These are phyloP conservation scores for Zoysia matrella DNA, from an alignment of 202 grass and related monocot species.

Conservation along the genomic window DNA sequence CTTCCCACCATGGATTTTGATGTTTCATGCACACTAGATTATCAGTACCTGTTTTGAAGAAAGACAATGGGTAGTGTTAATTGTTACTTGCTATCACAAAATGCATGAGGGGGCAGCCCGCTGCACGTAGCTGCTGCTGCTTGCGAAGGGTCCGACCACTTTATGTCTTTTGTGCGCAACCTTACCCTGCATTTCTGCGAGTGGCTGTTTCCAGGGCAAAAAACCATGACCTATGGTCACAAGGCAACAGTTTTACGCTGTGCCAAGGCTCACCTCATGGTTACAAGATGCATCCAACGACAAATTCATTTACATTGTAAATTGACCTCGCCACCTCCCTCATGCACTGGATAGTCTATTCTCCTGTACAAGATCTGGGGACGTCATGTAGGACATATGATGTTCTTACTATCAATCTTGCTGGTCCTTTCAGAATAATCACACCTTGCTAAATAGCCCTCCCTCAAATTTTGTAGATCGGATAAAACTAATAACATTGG, in stretches of 20 bases:
- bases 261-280: no score
- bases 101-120: not conserved
- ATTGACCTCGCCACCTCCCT: not conserved
- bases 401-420: slow-evolving; percentile 21
- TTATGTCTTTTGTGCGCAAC: no score
- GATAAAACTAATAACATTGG: slow-evolving; percentile 62
- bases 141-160: no score
- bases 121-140: no score
- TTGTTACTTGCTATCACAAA: slow-evolving; percentile 7
- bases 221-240: no score
- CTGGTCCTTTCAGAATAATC: slow-evolving; percentile 21
- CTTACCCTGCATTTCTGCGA: no score
- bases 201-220: no score
- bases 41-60: slow-evolving; percentile 14
- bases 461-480: slow-evolving; percentile 46
- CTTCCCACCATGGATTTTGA: slow-evolving; percentile 2
- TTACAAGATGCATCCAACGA: not conserved
- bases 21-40: not conserved
- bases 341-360: slow-evolving; percentile 15
- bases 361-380: not conserved
- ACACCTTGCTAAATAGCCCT: slow-evolving; percentile 6
- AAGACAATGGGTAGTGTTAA: slow-evolving; percentile 16
- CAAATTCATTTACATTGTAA: slow-evolving; percentile 6
- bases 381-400: slow-evolving; percentile 5
- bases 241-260: no score